Base-by-base conservation (phyloP, 345 rosid species). In the Eucalyptus erythrocorys region DNA sequence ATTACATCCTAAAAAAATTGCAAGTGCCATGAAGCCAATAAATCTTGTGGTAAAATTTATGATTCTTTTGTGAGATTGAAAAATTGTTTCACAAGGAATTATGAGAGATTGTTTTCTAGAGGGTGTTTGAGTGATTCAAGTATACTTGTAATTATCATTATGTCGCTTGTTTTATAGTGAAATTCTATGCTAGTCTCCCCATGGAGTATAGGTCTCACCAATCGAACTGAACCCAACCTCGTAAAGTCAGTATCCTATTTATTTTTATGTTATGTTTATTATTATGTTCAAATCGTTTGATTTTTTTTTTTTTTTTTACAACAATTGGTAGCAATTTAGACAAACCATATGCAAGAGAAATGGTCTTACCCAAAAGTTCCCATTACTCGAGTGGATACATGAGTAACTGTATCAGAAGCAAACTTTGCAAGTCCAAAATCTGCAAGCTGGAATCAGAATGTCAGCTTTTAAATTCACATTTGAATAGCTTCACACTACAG, bases 361-460 rank as follows among this genome's bases (percentile, higher is more conserved):
- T 19, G 49, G 48, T 21, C 92, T 85, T 94, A 96, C 99, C 99
- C 99, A 89, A 95, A 95, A 80, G 99, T 97, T 90, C 99, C 99
- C 98, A 97, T 94, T 66, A 97, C 96, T 88, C 99, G 92, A 68
- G 99, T 97, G 43, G 99, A 96, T 85, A 95, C 95, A 91, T 96
- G 99, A 68, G 99, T 97, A 81, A 96, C 95, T 27, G 93, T 90
- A 88, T 97, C 99, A 88, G 89, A 93, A 48, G 93, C 87, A 91
- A 88, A 92, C 92, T 93, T 96, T 13, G 99, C 98, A 11, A 97
- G 96, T 90, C 99, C 99, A 93, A 97, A 96, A 94, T 97, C 99
- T 26, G 98, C 97, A 89, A 97, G 94, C 99, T 97, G 91, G 90
- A 88, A 37, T 57, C 1, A 59, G 4, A 8, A 55, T 55, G 61